Evolutionary conservation across 345 rosid genomes (phyloP).

Genomic region (Kernera saxatilis): DNA sequence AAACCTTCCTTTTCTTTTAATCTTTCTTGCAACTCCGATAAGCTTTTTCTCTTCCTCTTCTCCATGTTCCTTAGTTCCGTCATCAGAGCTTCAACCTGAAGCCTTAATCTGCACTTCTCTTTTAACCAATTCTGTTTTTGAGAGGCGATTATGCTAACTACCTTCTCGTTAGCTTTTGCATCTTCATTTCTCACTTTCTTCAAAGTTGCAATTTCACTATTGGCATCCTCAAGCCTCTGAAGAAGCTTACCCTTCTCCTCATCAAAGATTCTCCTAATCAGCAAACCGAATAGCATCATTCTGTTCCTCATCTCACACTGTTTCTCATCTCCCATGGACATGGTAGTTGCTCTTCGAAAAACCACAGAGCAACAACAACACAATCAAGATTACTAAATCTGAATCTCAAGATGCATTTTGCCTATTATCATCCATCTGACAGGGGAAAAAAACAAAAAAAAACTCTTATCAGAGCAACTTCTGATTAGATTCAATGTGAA

Average conservation of each 20-base stretch:
- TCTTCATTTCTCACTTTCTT: constrained; percentile 67
- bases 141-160: constrained; percentile 71
- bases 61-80: constrained; percentile 46
- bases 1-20: constrained; percentile 52
- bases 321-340: constrained; percentile 39
- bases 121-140: constrained; percentile 83
- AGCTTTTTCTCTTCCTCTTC: constrained; percentile 42
- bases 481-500: not conserved
- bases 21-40: constrained; percentile 43
- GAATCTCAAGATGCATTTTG: constrained; percentile 20
- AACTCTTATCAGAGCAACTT: not conserved
- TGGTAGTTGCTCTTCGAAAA: constrained; percentile 38
- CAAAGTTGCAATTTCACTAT: constrained; percentile 51
- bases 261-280: constrained; percentile 61
- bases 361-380: constrained; percentile 52
- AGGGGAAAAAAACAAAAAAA: not conserved
- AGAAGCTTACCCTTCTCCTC: constrained; percentile 38
- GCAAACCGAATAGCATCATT: constrained; percentile 68
- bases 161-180: constrained; percentile 93
- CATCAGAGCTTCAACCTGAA: constrained; percentile 56
- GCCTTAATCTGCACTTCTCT: constrained; percentile 57
- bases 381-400: constrained; percentile 29
- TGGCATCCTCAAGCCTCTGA: constrained; percentile 48
- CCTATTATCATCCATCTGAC: constrained; percentile 4
- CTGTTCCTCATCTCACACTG: constrained; percentile 47